Conservation (phyloP, 2,329 filamentous ascomycete genomes). For the Colletotrichum sp. region DNA sequence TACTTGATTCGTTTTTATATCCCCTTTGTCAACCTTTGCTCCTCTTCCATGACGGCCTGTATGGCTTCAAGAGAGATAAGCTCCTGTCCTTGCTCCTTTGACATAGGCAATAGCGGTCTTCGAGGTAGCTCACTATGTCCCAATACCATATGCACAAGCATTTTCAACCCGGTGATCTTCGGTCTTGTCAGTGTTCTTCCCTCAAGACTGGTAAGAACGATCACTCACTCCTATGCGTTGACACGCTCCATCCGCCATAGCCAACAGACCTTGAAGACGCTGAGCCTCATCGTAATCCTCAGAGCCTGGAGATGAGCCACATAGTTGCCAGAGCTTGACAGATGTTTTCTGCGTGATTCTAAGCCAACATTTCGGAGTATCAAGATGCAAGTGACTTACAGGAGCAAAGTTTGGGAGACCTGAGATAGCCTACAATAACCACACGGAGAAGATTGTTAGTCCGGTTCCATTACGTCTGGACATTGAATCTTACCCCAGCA, state of each 20-base stretch:
- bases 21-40: background rate
- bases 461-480: fast-evolving
- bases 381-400: background rate
- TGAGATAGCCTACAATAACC: background rate
- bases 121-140: background rate
- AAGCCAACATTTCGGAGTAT: background rate
- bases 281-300: background rate
- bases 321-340: background rate
- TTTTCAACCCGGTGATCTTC: background rate
- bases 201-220: fast-evolving
- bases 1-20: background rate
- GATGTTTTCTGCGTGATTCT: background rate
- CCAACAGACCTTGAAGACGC: background rate
- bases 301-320: background rate
- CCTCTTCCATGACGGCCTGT: background rate
- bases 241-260: background rate
- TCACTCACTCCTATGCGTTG: background rate
- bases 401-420: background rate
- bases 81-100: background rate
- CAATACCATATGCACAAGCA: background rate
- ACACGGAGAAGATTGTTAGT: background rate
- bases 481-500: background rate
- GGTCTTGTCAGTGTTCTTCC: background rate
- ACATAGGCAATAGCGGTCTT: background rate
- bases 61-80: background rate